A percentile compares a stretch with the other conserved stretches of the same genome.
phyloP scores from a whole-genome alignment of 148 eudicot genomes.

The Heliosperma pusillum region DNA sequence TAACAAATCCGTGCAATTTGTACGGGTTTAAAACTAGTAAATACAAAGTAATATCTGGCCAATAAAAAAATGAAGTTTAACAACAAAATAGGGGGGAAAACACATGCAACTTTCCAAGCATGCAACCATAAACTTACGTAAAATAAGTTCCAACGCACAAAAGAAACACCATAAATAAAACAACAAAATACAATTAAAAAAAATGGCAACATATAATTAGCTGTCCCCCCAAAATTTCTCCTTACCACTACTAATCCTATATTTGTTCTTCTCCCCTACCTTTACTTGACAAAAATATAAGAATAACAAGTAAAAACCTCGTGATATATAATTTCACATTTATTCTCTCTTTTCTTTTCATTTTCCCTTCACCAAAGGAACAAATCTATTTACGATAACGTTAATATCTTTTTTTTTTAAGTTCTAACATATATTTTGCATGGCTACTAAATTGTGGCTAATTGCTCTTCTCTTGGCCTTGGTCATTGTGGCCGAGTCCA shows the following conservation, averaged over 20 bases:
- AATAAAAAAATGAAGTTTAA: too few species aligned
- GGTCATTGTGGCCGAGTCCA: conserved; percentile 24
- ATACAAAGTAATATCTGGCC: too few species aligned
- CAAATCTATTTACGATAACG: too few species aligned
- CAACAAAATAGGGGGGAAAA: too few species aligned
- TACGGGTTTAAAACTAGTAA: too few species aligned
- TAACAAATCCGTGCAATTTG: too few species aligned
- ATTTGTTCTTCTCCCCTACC: conserved; percentile 12
- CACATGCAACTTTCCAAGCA: too few species aligned
- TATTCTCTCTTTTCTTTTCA: not conserved
- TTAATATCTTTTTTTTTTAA: too few species aligned
- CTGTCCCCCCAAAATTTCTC: conserved; percentile 19
- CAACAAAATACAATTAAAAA: not conserved
- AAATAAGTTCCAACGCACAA: conserved; percentile 28
- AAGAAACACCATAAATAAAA: not conserved
- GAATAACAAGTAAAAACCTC: conserved; percentile 2
- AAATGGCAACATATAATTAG: not conserved
- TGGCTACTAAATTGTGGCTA: conserved; percentile 29
- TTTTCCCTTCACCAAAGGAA: not conserved
- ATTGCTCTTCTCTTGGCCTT: conserved; percentile 22
- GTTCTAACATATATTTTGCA: too few species aligned
- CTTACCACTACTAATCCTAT: conserved; percentile 20
- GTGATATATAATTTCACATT: not conserved
- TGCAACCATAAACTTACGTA: too few species aligned
- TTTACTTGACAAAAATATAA: conserved; percentile 22